Evolutionary conservation across 257 asterid genomes (phyloP), one percentile per base, ranked within the genome.

Genomic region (Haberlea rhodopensis): DNA sequence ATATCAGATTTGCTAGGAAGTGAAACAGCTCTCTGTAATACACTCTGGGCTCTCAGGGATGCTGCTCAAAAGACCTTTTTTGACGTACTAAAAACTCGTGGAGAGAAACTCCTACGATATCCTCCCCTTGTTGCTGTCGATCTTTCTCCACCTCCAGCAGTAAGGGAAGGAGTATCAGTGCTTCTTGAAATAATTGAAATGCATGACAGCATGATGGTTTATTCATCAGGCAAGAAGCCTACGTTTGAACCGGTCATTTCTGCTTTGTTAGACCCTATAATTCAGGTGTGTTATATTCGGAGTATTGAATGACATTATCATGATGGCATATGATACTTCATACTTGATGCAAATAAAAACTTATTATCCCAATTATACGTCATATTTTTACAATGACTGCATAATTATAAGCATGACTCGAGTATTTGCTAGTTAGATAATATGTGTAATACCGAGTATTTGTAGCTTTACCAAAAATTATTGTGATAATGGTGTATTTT

Each of bases 101-200:
- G 97, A 62, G 97, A 94, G 85, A 94, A 86, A 86, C 94, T 90
- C 71, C 54, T 94, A 56, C 80, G 99, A 65, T 94, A 94, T 74
- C 99, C 99, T 75, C 99, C 95, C 62, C 77, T 86, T 25, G 94
- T 94, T 71, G 78, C 99, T 66, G 85, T 76, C 69, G 99, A 94
- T 81, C 94, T 90, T 76, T 86, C 97, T 75, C 95, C 99, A 57
- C 97, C 97, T 61, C 82, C 84, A 11, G 95, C 99, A 22, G 81
- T 94, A 59, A 86, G 76, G 74, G 99, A 94, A 80, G 99, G 99
- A 57, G 82, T 90, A 64, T 80, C 95, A 5, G 48, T 90, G 81
- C 84, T 90, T 57, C 95, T 87, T 78, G 99, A 90, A 80, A 82
- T 94, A 71, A 90, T 94, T 57, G 92, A 87, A 64, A 90, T 87